These are phyloP conservation scores for Lepidium didymum DNA, from an alignment of 345 rosid species.

Conservation along the genomic window DNA sequence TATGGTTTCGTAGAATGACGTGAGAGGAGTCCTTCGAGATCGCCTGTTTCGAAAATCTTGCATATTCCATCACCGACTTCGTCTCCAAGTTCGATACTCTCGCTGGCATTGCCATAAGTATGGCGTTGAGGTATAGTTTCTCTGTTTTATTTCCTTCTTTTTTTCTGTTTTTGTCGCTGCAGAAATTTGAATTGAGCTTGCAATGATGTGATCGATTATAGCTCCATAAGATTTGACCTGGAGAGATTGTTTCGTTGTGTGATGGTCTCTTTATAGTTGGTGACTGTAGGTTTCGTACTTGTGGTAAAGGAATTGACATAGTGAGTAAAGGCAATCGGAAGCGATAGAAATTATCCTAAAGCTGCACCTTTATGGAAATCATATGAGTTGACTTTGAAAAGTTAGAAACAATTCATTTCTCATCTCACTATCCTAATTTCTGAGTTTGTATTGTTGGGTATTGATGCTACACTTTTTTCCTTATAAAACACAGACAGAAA, in stretches of 20 bases:
- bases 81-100: conserved; percentile 70
- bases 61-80: conserved; percentile 22
- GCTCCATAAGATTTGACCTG: too few species aligned
- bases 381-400: neutral
- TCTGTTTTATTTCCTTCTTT: too few species aligned
- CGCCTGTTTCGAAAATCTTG: conserved; percentile 2
- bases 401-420: neutral
- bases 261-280: too few species aligned
- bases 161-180: neutral
- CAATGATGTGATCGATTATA: neutral
- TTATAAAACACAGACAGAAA: neutral
- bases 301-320: neutral
- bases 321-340: neutral
- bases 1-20: conserved; percentile 16
- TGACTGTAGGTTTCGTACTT: neutral
- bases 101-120: conserved; percentile 90
- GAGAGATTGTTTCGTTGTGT: too few species aligned
- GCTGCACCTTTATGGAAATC: neutral
- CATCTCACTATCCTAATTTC: neutral
- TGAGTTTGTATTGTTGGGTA: neutral
- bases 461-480: neutral
- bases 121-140: conserved; percentile 70
- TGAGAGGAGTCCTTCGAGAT: conserved; percentile 21
- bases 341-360: neutral
- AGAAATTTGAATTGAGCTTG: neutral